phyloP scores from a whole-genome alignment of 2,329 filamentous ascomycete species.

The Didymella lethalis region DNA sequence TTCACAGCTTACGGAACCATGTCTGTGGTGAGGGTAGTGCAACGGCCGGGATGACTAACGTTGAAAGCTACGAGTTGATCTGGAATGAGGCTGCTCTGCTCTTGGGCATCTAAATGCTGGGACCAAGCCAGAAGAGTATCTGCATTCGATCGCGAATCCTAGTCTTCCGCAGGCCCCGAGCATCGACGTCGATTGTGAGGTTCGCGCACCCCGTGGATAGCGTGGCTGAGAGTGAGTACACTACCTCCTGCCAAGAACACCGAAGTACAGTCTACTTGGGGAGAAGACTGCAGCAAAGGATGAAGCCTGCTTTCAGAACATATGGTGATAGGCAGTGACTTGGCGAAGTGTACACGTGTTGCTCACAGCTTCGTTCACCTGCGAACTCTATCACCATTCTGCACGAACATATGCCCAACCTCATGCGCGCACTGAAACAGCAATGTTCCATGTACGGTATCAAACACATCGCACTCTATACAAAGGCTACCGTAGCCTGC shows the following conservation, averaged over 20 bases:
- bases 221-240: slow-evolving; percentile 4
- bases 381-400: background rate
- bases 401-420: slow-evolving; percentile 1
- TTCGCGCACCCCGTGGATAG: background rate
- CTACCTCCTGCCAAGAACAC: background rate
- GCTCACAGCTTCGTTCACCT: slow-evolving; percentile 7
- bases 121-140: slow-evolving; percentile 1
- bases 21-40: slow-evolving; percentile 16
- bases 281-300: slow-evolving; percentile 5
- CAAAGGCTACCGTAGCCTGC: slow-evolving; percentile 10
- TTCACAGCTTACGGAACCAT: slow-evolving; percentile 17
- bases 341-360: slow-evolving; percentile 12
- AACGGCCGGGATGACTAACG: slow-evolving; percentile 9
- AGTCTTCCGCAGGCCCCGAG: background rate
- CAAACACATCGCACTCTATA: slow-evolving; percentile 8
- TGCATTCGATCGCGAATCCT: slow-evolving; percentile 5
- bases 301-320: slow-evolving; percentile 6
- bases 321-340: background rate
- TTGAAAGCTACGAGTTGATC: slow-evolving; percentile 2
- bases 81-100: slow-evolving; percentile 10
- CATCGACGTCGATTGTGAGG: slow-evolving; percentile 1
- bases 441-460: slow-evolving; percentile 10
- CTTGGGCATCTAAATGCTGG: slow-evolving; percentile 1
- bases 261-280: background rate
- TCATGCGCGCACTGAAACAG: slow-evolving; percentile 10